Evolutionary conservation across 768 basidiomycete genomes (phyloP).

Genomic region (Termitomyces sp.): DNA sequence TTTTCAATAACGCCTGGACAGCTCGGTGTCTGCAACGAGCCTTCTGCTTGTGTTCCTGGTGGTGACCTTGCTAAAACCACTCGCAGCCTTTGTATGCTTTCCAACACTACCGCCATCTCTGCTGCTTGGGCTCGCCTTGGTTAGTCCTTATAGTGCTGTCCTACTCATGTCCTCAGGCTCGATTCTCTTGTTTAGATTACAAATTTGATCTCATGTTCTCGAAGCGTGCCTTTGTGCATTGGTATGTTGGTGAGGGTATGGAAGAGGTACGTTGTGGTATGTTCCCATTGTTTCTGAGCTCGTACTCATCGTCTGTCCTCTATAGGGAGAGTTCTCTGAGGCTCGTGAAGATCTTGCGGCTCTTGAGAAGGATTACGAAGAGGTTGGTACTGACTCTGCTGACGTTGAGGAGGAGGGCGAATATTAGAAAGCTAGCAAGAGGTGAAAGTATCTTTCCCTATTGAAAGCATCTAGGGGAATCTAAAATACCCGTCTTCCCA

Average conservation of each 20-base stretch:
- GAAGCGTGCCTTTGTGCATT: constrained; percentile 89
- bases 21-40: constrained; percentile 97
- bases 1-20: no score
- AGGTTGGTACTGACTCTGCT: constrained; percentile 56
- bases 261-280: no score
- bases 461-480: constrained; percentile 9
- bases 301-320: no score
- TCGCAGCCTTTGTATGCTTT: constrained; percentile 96
- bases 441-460: constrained; percentile 9
- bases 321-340: constrained; percentile 99
- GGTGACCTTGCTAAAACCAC: constrained; percentile 93
- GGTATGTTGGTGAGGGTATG: constrained; percentile 99
- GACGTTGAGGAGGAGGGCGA: constrained; percentile 49
- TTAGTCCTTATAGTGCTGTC: no score
- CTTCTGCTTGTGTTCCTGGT: constrained; percentile 85
- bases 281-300: no score
- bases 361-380: constrained; percentile 96
- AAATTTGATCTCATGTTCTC: constrained; percentile 99
- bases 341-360: constrained; percentile 99
- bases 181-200: no score
- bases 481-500: constrained; percentile 15
- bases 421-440: constrained; percentile 32
- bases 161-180: no score
- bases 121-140: constrained; percentile 88
- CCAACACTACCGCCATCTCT: constrained; percentile 91